These are phyloP conservation scores for Cyclaneusma minus DNA, from an alignment of 2,329 filamentous ascomycete species.

Conservation along the genomic window DNA sequence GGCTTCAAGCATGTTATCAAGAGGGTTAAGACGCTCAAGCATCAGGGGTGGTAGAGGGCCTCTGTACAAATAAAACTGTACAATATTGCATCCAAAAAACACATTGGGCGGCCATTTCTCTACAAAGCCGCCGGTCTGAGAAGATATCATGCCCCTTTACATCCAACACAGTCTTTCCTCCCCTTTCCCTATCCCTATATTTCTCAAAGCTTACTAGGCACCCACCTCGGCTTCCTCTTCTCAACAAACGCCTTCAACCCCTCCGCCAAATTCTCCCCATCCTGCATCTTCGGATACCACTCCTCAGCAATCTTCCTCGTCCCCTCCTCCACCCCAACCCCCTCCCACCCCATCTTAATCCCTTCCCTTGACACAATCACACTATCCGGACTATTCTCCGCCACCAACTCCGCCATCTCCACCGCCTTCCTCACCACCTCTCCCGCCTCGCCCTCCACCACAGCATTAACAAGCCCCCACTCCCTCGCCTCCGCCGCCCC, in stretches of 20 bases:
- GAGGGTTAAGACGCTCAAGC: conserved; percentile 54
- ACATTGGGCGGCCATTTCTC: too few species aligned
- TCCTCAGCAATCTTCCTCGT: conserved; percentile 40
- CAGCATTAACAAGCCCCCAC: conserved; percentile 58
- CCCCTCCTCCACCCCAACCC: conserved; percentile 41
- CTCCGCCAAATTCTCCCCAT: conserved; percentile 59
- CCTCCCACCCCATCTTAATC: conserved; percentile 58
- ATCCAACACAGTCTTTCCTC: too few species aligned
- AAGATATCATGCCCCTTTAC: too few species aligned
- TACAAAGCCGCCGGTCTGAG: too few species aligned
- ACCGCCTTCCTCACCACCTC: conserved; percentile 42
- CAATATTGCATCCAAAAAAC: too few species aligned
- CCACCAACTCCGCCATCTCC: conserved; percentile 42
- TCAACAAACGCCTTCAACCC: conserved; percentile 63
- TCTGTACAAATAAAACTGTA: neutral
- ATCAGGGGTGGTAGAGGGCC: conserved; percentile 69
- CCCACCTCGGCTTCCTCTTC: conserved; percentile 56
- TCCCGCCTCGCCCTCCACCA: conserved; percentile 29
- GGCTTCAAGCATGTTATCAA: conserved; percentile 50
- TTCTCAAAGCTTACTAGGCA: conserved; percentile 45
- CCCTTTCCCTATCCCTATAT: too few species aligned
- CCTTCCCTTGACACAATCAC: conserved; percentile 62
- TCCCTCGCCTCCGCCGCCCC: conserved; percentile 39
- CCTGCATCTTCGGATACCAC: conserved; percentile 43
- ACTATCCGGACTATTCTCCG: conserved; percentile 56